Evolutionary conservation across 75 land plant genomes (phyloP).

Genomic region (Cunninghamia lanceolata): DNA sequence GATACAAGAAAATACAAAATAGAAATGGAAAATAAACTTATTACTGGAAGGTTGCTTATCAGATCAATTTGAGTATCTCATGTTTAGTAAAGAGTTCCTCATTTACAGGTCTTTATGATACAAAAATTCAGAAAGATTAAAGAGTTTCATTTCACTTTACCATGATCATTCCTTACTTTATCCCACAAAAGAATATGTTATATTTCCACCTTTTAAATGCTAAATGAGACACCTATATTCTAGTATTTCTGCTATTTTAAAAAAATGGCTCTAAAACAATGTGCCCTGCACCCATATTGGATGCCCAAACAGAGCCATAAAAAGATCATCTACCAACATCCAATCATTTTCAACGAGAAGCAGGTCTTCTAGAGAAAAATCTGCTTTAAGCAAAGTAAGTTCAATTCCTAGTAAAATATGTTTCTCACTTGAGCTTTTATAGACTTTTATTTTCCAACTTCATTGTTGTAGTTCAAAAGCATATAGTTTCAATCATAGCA

Average conservation of each 20-base stretch:
- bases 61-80: not conserved
- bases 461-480: too few species aligned
- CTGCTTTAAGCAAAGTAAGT: too few species aligned
- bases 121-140: not conserved
- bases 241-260: not conserved
- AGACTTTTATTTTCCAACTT: too few species aligned
- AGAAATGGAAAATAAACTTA: not conserved
- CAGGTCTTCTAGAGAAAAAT: too few species aligned
- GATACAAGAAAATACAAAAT: not conserved
- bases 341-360: too few species aligned
- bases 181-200: not conserved
- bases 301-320: too few species aligned
- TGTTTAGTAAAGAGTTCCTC: not conserved
- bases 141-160: not conserved
- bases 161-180: not conserved
- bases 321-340: too few species aligned
- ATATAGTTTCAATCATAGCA: too few species aligned
- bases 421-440: too few species aligned
- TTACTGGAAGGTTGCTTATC: not conserved
- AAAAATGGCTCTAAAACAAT: not conserved
- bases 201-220: not conserved
- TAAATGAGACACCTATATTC: not conserved
- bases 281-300: too few species aligned
- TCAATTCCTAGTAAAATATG: too few species aligned
- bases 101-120: not conserved